phyloP scores from a whole-genome alignment of 345 rosid genomes.

The Arabidopsis suecica region DNA sequence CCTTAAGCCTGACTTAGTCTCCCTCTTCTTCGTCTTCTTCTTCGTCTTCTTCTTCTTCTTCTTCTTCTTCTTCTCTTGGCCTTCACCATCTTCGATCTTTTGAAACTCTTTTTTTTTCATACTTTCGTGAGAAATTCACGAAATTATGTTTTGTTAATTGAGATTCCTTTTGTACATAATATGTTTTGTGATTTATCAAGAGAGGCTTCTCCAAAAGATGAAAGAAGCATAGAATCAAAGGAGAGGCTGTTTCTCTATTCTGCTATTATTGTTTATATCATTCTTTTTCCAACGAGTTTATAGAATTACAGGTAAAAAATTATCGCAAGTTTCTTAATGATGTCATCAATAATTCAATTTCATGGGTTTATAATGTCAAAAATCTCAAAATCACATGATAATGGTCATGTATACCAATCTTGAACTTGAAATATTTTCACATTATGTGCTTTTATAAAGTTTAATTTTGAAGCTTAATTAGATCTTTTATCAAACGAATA shows the following conservation, averaged over 20 bases:
- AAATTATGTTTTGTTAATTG: conserved; percentile 29
- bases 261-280: conserved; percentile 1
- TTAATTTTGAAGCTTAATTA: not conserved
- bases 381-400: not conserved
- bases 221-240: conserved; percentile 40
- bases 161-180: conserved; percentile 25
- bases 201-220: conserved; percentile 35
- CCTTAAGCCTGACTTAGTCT: conserved; percentile 36
- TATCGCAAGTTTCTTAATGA: not conserved
- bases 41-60: conserved; percentile 8
- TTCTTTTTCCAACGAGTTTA: not conserved
- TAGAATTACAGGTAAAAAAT: conserved; percentile 33
- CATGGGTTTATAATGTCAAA: not conserved
- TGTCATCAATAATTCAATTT: not conserved
- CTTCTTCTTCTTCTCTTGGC: conserved; percentile 1
- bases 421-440: not conserved
- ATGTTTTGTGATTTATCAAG: conserved; percentile 34
- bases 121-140: not conserved
- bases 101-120: conserved; percentile 24
- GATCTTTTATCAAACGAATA: conserved; percentile 4
- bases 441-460: conserved; percentile 22
- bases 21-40: conserved; percentile 23
- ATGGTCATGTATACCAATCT: not conserved
- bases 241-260: conserved; percentile 34
- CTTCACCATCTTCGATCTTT: conserved; percentile 20